Conservation (phyloP, 1,284 basidiomycete genomes). For the Peniophora sp. region DNA sequence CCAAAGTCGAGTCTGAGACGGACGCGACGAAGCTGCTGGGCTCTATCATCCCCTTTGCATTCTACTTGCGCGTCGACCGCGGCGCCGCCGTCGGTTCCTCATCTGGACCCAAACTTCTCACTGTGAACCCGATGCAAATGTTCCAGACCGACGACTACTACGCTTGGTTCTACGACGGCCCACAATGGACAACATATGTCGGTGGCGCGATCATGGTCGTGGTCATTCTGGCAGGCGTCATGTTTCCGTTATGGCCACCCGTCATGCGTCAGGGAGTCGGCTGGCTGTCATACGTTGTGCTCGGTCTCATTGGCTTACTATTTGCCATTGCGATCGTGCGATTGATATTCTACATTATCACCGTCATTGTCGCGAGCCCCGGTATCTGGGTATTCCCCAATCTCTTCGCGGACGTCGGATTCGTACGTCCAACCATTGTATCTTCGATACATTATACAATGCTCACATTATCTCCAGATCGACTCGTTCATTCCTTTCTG, state of each 20-base stretch:
- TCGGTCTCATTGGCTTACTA: slow-evolving; percentile 87
- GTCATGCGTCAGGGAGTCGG: slow-evolving; percentile 93
- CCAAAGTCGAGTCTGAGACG: slow-evolving; percentile 67
- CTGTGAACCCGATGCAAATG: slow-evolving; percentile 77
- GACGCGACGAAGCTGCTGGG: slow-evolving; percentile 71
- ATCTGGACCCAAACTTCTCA: slow-evolving; percentile 71
- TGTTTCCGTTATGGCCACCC: slow-evolving; percentile 98
- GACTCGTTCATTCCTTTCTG: slow-evolving; percentile 97
- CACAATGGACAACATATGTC: slow-evolving; percentile 90
- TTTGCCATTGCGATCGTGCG: slow-evolving; percentile 89
- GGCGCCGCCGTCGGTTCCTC: slow-evolving; percentile 62
- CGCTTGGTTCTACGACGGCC: slow-evolving; percentile 96
- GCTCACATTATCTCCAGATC: slow-evolving; percentile 55
- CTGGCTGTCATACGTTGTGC: slow-evolving; percentile 86
- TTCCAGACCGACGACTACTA: slow-evolving; percentile 81
- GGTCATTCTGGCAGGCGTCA: slow-evolving; percentile 93
- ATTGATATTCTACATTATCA: slow-evolving; percentile 91
- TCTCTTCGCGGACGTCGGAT: slow-evolving; percentile 97
- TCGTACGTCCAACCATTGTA: slow-evolving; percentile 55
- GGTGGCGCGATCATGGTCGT: slow-evolving; percentile 89
- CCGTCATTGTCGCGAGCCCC: slow-evolving; percentile 78
- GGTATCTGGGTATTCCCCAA: slow-evolving; percentile 99
- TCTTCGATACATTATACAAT: slow-evolving; percentile 4
- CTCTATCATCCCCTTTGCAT: slow-evolving; percentile 76
- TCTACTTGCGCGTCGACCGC: slow-evolving; percentile 86